Percentiles rank a stretch among this genome's conserved stretches.
Evolutionary conservation across 2,329 filamentous ascomycete genomes (phyloP).

Genomic region (Aspergillus sp.): DNA sequence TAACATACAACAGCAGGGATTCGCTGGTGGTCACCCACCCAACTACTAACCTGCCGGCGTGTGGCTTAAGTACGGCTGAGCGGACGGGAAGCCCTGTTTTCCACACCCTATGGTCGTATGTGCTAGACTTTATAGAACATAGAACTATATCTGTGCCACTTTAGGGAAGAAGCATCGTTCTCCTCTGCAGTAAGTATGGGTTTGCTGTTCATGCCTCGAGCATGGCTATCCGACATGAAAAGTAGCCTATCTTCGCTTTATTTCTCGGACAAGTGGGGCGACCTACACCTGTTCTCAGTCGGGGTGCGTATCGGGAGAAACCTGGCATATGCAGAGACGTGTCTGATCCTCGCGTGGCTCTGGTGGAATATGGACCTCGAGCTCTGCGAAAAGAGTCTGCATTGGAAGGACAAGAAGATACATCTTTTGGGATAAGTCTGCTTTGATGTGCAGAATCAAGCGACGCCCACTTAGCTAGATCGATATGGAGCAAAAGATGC

Average conservation of each 20-base stretch:
- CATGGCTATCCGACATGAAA: slow-evolving; percentile 37
- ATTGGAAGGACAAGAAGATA: slow-evolving; percentile 41
- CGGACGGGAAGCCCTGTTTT: no score
- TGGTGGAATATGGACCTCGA: slow-evolving; percentile 50
- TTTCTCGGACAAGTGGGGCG: slow-evolving; percentile 40
- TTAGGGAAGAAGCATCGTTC: no score
- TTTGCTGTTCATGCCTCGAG: slow-evolving; percentile 51
- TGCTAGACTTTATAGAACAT: no score
- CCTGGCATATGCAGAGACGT: slow-evolving; percentile 50
- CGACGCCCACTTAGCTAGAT: no score
- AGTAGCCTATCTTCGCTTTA: slow-evolving; percentile 29
- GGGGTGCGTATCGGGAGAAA: slow-evolving; percentile 52
- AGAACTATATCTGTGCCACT: no score
- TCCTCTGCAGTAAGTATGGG: no score
- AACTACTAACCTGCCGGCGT: no score
- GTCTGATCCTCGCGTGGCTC: slow-evolving; percentile 46
- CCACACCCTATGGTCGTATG: no score
- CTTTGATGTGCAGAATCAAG: slow-evolving; percentile 21
- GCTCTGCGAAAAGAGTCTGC: slow-evolving; percentile 32
- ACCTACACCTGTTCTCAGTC: slow-evolving; percentile 48
- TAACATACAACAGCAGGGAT: no score
- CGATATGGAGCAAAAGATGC: no score
- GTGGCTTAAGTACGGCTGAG: no score
- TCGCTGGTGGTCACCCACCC: no score
- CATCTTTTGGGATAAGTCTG: slow-evolving; percentile 39